Conservation (phyloP, 441 rosid genomes). For the Erysimum pusillum region DNA sequence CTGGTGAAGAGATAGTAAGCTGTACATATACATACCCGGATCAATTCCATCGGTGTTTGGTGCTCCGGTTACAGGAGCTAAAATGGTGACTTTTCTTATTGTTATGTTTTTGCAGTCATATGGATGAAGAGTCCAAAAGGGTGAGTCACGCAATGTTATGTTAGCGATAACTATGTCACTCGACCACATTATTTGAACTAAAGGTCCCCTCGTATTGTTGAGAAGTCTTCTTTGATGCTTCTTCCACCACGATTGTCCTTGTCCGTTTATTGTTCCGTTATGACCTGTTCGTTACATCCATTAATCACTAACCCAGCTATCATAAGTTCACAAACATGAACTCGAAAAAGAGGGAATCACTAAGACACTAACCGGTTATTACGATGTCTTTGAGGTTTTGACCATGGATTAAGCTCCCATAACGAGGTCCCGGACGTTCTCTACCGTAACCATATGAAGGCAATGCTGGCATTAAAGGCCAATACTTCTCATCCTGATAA, state of each 20-base stretch:
- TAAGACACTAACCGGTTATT: constrained; percentile 69
- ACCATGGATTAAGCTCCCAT: constrained; percentile 95
- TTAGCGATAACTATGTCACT: constrained; percentile 80
- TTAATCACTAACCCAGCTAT: constrained; percentile 61
- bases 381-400: constrained; percentile 93
- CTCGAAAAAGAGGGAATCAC: constrained; percentile 8
- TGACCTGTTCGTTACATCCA: constrained; percentile 60
- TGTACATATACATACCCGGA: constrained; percentile 67
- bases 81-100: constrained; percentile 75
- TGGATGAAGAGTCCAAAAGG: constrained; percentile 97
- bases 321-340: constrained; percentile 52
- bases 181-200: constrained; percentile 96
- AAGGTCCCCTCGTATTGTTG: constrained; percentile 92
- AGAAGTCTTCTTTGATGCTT: constrained; percentile 91
- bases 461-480: constrained; percentile 93
- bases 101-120: constrained; percentile 95
- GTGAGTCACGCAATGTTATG: constrained; percentile 85
- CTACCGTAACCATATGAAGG: constrained; percentile 97
- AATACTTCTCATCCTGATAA: constrained; percentile 77
- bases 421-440: constrained; percentile 90
- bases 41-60: constrained; percentile 98
- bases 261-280: constrained; percentile 95
- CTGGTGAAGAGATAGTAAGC: not conserved
- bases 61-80: constrained; percentile 82
- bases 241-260: constrained; percentile 97